Evolutionary conservation across 1,284 basidiomycete species (phyloP), one percentile per base, ranked within the genome.

Genomic region (Anthracocystis walkeri): DNA sequence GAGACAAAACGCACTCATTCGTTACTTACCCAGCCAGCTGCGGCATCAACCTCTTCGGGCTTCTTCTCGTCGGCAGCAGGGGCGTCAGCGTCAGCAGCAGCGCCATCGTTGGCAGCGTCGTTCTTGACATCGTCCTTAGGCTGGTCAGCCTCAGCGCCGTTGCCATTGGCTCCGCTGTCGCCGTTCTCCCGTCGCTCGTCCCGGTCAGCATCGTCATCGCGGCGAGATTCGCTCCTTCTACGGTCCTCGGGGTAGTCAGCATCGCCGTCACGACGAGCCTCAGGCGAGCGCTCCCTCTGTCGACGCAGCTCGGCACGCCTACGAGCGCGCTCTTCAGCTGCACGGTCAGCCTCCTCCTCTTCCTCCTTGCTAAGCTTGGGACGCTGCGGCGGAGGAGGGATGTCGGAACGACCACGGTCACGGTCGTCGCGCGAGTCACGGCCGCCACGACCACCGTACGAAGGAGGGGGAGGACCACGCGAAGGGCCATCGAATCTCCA

Each of bases 401-500:
- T 46, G 11, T 65, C 69, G 20, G 51, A 45, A 20, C 58, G 59
- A 31, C 46, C 29, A 16, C 65, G 58, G 33, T 69, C 27, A 18
- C 65, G 58, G 33, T 70, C 66, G n/a, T 75, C 63, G 49, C 66
- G 59, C 40, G 44, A 35, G 41, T 66, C 67, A 31, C 74, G 62
- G 14, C 61, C 68, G 7, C 63, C 70, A 16, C 65, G 64, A 35
- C 66, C 70, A 21, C 66, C 70, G 55, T 62, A 73, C 23, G 67
- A 20, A 33, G 70, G 70, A 16, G 75, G 75, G 10, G 75, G 71
- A 46, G 51, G 48, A 10, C 62, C 75, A 14, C 67, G 64, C 44
- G 75, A 74, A 41, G 75, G 75, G 5, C 76, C 78, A n/a, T 79
- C 78, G 52, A 75, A 77, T 20, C 78, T 69, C 78, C 78, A 79